Conservation (phyloP, 2,329 filamentous ascomycete genomes). For the Microdochium bolleyi region DNA sequence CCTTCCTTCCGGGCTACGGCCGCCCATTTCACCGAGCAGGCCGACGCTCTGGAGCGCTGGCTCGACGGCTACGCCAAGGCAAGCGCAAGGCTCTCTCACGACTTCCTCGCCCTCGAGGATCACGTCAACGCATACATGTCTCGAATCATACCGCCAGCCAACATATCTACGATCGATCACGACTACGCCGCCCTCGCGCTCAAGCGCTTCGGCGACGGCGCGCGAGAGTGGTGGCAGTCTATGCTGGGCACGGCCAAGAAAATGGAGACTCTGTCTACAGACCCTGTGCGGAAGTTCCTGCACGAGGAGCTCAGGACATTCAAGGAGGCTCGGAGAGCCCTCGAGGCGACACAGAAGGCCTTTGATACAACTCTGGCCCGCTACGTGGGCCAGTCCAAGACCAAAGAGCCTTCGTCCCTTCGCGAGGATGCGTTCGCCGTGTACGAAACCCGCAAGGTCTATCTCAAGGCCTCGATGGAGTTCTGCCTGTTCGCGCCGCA, state of each 20-base stretch:
- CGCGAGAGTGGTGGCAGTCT: slow-evolving; percentile 80
- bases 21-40: slow-evolving; percentile 82
- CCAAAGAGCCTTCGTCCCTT: slow-evolving; percentile 85
- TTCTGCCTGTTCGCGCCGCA: slow-evolving; percentile 86
- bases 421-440: slow-evolving; percentile 94
- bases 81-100: slow-evolving; percentile 47
- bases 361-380: slow-evolving; percentile 77
- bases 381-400: slow-evolving; percentile 80
- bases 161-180: slow-evolving; percentile 80
- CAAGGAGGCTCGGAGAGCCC: slow-evolving; percentile 69
- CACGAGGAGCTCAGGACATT: slow-evolving; percentile 73
- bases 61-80: slow-evolving; percentile 56
- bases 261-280: slow-evolving; percentile 68
- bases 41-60: slow-evolving; percentile 89
- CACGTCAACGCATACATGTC: slow-evolving; percentile 70
- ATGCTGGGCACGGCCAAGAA: slow-evolving; percentile 67
- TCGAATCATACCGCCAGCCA: slow-evolving; percentile 64
- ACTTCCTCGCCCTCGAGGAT: slow-evolving; percentile 68
- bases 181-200: slow-evolving; percentile 89
- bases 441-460: slow-evolving; percentile 84
- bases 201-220: slow-evolving; percentile 75
- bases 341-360: slow-evolving; percentile 75
- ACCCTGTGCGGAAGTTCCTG: slow-evolving; percentile 76
- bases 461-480: slow-evolving; percentile 88
- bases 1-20: slow-evolving; percentile 88